Evolutionary conservation across 345 rosid genomes (phyloP), one percentile per base, ranked within the genome.

Genomic region (Rhodamnia rubescens): DNA sequence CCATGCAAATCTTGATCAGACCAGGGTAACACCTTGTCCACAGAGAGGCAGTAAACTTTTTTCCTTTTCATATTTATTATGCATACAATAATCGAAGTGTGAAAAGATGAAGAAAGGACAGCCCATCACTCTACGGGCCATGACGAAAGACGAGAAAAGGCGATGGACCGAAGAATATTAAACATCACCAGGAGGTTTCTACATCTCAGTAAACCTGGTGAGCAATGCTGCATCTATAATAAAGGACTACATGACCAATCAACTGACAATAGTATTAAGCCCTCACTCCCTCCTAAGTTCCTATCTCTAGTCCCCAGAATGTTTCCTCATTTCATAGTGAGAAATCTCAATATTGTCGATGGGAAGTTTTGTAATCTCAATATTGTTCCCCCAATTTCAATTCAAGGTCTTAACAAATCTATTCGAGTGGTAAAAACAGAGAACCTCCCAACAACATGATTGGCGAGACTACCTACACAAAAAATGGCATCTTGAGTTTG

Each of bases 391-490:
- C 80, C 24, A 42, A 36, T 18, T 69, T 69, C 7, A 69, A 69
- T 2, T 36, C 26, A 4, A 69, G 0, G 47, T 36, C 0, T 36
- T 24, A 69, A 69, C 47, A 69, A 40, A 69, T 69, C 47, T 9
- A 40, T 24, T 2, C 2, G 0, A 0, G 2, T 69, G 24, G 80
- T 36, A 69, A 2, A 69, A 69, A 26, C 75, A 29, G 75, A 64
- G 75, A 64, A 64, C 44, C 75, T 64, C 75, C 80, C 78, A 2
- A 40, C 24, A 36, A 69, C 47, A 36, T 20, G 40, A 47, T 18
- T 0, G 7, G 7, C 7, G 0, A 36, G 7, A 26, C 80, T 36
- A 69, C 44, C 47, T 36, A 24, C 5, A 20, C 32, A 69, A 9
- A 36, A 36, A 69, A 18, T 8, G 80, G 26, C 7, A 69, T 21